These are phyloP conservation scores for Litchi chinensis DNA, from an alignment of 345 rosid species.

Conservation along the genomic window DNA sequence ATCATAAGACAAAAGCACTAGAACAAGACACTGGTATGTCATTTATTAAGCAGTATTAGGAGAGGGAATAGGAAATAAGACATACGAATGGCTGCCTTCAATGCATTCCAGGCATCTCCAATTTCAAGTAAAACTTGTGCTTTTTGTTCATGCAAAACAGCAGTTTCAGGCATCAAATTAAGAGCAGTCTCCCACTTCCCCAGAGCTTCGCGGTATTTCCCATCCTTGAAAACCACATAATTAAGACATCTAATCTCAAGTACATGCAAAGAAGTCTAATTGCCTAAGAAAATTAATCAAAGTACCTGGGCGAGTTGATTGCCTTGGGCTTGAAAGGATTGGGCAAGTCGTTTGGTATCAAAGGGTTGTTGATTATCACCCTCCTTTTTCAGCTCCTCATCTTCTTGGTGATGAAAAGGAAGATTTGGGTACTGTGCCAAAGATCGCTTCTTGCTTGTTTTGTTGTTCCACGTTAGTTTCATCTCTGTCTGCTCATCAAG, in stretches of 20 bases:
- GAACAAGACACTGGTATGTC: background rate
- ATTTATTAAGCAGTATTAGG: background rate
- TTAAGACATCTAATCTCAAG: background rate
- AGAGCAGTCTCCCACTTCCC: slow-evolving; percentile 93
- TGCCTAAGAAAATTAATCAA: background rate
- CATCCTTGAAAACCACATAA: slow-evolving; percentile 52
- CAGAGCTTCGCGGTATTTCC: slow-evolving; percentile 79
- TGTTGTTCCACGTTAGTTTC: slow-evolving; percentile 80
- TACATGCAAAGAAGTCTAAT: background rate
- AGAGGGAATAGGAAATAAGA: background rate
- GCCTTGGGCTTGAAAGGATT: slow-evolving; percentile 67
- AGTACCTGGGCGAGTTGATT: slow-evolving; percentile 77
- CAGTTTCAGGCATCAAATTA: slow-evolving; percentile 63
- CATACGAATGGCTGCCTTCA: slow-evolving; percentile 83
- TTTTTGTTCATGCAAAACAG: slow-evolving; percentile 83
- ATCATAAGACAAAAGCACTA: background rate
- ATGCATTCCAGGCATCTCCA: slow-evolving; percentile 81
- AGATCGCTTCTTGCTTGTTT: slow-evolving; percentile 62
- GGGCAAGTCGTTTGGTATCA: slow-evolving; percentile 46
- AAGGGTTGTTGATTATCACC: slow-evolving; percentile 10
- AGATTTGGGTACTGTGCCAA: slow-evolving; percentile 52
- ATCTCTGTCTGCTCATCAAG: slow-evolving; percentile 31
- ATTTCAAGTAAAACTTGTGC: slow-evolving; percentile 89
- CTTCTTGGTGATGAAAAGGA: slow-evolving; percentile 58
- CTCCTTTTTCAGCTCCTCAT: slow-evolving; percentile 7